Evolutionary conservation across 352 stramenopile species (phyloP), one percentile per base, ranked within the genome.

Genomic region (Pythium aristosporum): DNA sequence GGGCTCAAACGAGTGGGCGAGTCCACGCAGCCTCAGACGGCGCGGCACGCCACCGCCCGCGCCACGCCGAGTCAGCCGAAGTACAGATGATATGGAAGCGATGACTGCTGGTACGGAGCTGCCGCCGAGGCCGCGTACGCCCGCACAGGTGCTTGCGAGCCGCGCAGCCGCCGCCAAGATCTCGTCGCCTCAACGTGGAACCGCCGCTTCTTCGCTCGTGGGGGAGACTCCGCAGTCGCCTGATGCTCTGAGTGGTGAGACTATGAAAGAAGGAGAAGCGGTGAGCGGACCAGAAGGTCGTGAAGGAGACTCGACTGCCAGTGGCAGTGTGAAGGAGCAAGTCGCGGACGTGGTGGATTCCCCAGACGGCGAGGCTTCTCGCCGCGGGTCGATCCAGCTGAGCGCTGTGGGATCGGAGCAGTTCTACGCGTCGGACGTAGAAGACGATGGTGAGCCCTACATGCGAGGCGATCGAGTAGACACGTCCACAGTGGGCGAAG

Each of bases 401-500:
- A 63, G 63, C 23, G 55, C 47, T 18, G 32, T 60, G n/a, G 50
- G 32, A 16, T 65, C 59, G 23, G 59, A 65, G n/a, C 42, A 21
- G 20, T 48, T 42, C 11, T 28, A 52, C 13, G 30, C 11, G 1
- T 54, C 47, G 6, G 61, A 59, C 16, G 32, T 11, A 2, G 58
- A 65, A n/a, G 37, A 63, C 32, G 37, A 61, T n/a, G 44, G 44
- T 15, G 56, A 63, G 46, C 42, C 34, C n/a, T 48, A 44, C 18
- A 57, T 51, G 5, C 57, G 64, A 3, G 50, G 62, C n/a, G 57
- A 71, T n/a, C 64, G 64, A 9, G 49, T 62, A 18, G 63, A 69
- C 42, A 69, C 63, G 42, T 69, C 63, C 39, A 69, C 63, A 20
- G 63, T 69, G 20, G 63, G 63, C 32, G 63, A 69, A 30, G 63